These are phyloP conservation scores for Luvunga scandens DNA, from an alignment of 345 rosid species.

Conservation along the genomic window DNA sequence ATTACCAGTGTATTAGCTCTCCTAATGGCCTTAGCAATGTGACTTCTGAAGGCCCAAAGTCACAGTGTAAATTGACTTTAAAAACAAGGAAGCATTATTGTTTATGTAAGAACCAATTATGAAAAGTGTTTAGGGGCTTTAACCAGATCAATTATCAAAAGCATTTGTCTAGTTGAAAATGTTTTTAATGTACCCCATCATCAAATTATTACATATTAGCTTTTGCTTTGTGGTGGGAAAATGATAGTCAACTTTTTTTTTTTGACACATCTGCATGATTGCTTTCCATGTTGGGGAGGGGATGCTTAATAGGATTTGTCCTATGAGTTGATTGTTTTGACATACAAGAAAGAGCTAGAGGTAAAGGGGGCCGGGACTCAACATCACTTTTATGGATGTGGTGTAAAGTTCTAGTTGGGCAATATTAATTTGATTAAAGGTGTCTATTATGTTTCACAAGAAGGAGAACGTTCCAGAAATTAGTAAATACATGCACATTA, in stretches of 20 bases:
- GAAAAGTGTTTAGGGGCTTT: constrained; percentile 18
- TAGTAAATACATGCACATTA: not conserved
- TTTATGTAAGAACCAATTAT: constrained; percentile 11
- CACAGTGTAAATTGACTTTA: constrained; percentile 29
- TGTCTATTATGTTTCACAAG: not conserved
- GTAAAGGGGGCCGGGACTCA: not conserved
- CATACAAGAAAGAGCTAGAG: not conserved
- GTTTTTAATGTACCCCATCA: constrained; percentile 17
- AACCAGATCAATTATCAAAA: constrained; percentile 23
- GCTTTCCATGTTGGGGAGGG: not conserved
- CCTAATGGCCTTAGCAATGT: not conserved
- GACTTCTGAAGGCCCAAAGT: not conserved
- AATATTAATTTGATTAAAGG: not conserved
- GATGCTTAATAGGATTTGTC: not conserved
- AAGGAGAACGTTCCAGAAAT: not conserved
- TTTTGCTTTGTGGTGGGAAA: constrained; percentile 30
- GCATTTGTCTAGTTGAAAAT: constrained; percentile 25
- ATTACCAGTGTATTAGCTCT: not conserved
- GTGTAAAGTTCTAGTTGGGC: not conserved
- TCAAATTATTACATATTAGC: constrained; percentile 31
- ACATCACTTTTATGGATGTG: not conserved
- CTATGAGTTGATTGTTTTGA: not conserved
- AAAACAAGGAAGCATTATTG: constrained; percentile 22
- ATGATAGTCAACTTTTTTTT: constrained; percentile 41
- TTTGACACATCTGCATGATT: constrained; percentile 23